Evolutionary conservation across 1,284 basidiomycete species (phyloP), one percentile per base, ranked within the genome.

Genomic region (Moniliella sp.): DNA sequence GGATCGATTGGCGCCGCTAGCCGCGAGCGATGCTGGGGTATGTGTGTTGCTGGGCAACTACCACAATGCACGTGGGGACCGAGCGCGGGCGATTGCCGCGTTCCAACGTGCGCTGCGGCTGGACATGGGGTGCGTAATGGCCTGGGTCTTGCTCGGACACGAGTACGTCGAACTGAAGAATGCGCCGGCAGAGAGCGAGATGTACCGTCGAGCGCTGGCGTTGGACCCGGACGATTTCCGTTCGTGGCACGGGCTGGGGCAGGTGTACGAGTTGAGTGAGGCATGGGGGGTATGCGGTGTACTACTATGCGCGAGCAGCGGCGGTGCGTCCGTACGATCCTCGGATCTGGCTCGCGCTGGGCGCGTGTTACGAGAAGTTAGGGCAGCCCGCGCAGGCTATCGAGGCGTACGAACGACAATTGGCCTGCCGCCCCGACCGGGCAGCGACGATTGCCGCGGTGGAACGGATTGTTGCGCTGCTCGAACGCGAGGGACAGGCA

Each of bases 101-200:
- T 97, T 97, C 64, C 72, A 77, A 45, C 72, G 86, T 36, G 86
- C 88, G 5, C 78, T 88, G 12, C 76, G 86, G 48, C 71, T 99
- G 31, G 88, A 99, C 62, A 71, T 78, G 40, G 83, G 80, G 4
- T 97, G 86, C 62, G 68, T 94, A 14, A 78, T 82, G 2, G 91
- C 91, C 3, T 99, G 91, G 91, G 94, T 88, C n/a, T 63, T 97
- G 40, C 83, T 99, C 76, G 91, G 91, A 0, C 91, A 97, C 61
- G 91, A 94, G 61, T 97, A 83, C 55, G 78, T 97, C 34, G 91
- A 97, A 65, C 74, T 94, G 70, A 94, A 94, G 64, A 97, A 99
- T 62, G 82, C 82, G 11, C 86, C 94, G 66, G 88, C 91, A 2
- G 91, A 91, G 1, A 88, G 94, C 34, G 91, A 94, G 63, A 81